A percentile compares a stretch with the other conserved stretches of the same genome.
Conservation (phyloP, 2,329 filamentous ascomycete genomes). For the Aspergillus sp. region DNA sequence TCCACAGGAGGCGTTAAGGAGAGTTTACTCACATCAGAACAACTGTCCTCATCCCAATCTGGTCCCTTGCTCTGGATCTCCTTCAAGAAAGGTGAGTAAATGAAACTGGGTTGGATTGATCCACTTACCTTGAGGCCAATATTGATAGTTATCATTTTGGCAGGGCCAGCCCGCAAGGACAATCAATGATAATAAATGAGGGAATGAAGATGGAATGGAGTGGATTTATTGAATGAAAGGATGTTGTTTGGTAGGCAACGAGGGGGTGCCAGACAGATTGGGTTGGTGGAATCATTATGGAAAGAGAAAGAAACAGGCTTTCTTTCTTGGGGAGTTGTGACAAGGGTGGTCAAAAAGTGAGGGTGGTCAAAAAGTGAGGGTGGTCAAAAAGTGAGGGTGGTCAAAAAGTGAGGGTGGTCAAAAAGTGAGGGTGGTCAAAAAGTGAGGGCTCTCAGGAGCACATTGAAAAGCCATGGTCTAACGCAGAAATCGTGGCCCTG, state of each 20-base stretch:
- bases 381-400: too few relatives aligned
- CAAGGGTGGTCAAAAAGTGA: neutral
- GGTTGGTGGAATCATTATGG: slow-evolving; percentile 1
- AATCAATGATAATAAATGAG: slow-evolving; percentile 3
- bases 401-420: too few relatives aligned
- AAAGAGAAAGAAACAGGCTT: neutral
- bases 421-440: neutral
- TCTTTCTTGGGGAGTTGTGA: neutral
- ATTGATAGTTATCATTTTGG: neutral
- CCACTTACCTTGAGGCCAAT: neutral
- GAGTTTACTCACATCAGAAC: neutral
- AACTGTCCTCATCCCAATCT: neutral
- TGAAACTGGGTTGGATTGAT: neutral
- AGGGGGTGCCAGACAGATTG: neutral
- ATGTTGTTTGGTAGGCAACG: neutral
- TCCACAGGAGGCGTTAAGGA: neutral
- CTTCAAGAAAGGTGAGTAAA: neutral
- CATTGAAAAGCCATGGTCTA: slow-evolving; percentile 1
- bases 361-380: slow-evolving; percentile 1
- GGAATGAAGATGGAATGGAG: neutral
- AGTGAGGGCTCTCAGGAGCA: neutral
- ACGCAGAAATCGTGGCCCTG: slow-evolving; percentile 6
- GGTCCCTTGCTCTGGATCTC: neutral
- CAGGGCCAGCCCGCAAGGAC: neutral
- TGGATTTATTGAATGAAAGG: neutral